These are phyloP conservation scores for Phallus indusiatus DNA, from an alignment of 768 basidiomycete species.

Conservation along the genomic window DNA sequence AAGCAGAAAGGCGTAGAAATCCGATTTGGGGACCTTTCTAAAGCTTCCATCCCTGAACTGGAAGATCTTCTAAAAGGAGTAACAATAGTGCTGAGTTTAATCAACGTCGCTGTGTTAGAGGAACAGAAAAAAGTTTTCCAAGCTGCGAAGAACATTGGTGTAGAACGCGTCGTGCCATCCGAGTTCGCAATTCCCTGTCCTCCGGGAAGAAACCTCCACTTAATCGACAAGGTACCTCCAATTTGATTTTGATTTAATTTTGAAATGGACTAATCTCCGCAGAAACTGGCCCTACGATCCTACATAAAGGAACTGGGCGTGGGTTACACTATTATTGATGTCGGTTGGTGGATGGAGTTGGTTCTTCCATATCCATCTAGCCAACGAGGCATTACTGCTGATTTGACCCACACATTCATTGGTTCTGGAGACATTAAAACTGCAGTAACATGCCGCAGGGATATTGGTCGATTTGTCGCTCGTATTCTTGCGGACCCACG, in stretches of 20 bases:
- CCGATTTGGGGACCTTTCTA: slow-evolving; percentile 10
- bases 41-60: slow-evolving; percentile 11
- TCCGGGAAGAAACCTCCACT: too few relatives aligned
- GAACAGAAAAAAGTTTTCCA: slow-evolving; percentile 13
- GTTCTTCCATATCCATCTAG: slow-evolving; percentile 1
- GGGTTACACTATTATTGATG: slow-evolving; percentile 24
- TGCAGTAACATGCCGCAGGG: slow-evolving; percentile 16
- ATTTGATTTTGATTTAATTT: too few relatives aligned
- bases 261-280: too few relatives aligned
- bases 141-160: slow-evolving; percentile 16
- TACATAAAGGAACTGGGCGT: slow-evolving; percentile 17
- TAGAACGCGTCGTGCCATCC: slow-evolving; percentile 18
- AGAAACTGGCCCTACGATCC: slow-evolving; percentile 23
- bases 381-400: slow-evolving; percentile 7
- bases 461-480: slow-evolving; percentile 22
- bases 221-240: too few relatives aligned
- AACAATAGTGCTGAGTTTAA: not conserved
- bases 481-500: slow-evolving; percentile 23
- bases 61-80: slow-evolving; percentile 13
- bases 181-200: slow-evolving; percentile 15
- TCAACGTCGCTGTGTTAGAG: not conserved
- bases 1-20: slow-evolving; percentile 15
- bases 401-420: slow-evolving; percentile 11
- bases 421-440: slow-evolving; percentile 13
- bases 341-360: slow-evolving; percentile 24